A percentile compares a stretch with the other conserved stretches of the same genome.
phyloP scores from a whole-genome alignment of 768 basidiomycete species.

The Amanita jacksonii region DNA sequence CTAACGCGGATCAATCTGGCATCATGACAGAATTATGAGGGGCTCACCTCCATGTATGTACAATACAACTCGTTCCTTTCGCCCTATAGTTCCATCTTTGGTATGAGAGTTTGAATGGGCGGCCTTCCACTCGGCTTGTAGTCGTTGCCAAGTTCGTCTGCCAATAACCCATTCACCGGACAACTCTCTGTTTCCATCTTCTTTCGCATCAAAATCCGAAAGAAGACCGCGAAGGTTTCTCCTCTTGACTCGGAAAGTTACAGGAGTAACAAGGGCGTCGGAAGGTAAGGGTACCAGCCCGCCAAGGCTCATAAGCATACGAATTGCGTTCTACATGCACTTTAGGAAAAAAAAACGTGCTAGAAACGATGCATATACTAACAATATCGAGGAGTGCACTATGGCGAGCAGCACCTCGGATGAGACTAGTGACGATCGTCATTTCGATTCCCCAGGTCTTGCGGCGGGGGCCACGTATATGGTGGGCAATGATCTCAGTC shows the following conservation, averaged over 20 bases:
- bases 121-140: conserved; percentile 75
- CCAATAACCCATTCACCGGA: conserved; percentile 98
- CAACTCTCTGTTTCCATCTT: conserved; percentile 72
- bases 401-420: conserved; percentile 77
- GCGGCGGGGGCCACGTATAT: conserved; percentile 79
- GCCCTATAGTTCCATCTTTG: conserved; percentile 16
- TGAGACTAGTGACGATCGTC: conserved; percentile 79
- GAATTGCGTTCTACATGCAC: conserved; percentile 34
- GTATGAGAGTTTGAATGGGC: conserved; percentile 17
- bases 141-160: conserved; percentile 76
- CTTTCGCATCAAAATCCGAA: conserved; percentile 57
- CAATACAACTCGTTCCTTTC: conserved; percentile 76
- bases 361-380: conserved; percentile 16
- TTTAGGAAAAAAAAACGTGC: conserved; percentile 2
- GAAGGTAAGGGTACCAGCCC: conserved; percentile 81
- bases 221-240: conserved; percentile 76
- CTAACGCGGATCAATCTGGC: conserved; percentile 25
- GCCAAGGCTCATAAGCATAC: conserved; percentile 64
- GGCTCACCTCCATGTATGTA: conserved; percentile 85
- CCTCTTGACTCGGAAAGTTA: conserved; percentile 75
- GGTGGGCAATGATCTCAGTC: conserved; percentile 65
- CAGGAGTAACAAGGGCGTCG: conserved; percentile 90
- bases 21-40: not conserved
- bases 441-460: conserved; percentile 93
- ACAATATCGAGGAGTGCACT: conserved; percentile 80